Evolutionary conservation across 768 basidiomycete species (phyloP), one percentile per base, ranked within the genome.

Genomic region (Podaxis mareebaensis): DNA sequence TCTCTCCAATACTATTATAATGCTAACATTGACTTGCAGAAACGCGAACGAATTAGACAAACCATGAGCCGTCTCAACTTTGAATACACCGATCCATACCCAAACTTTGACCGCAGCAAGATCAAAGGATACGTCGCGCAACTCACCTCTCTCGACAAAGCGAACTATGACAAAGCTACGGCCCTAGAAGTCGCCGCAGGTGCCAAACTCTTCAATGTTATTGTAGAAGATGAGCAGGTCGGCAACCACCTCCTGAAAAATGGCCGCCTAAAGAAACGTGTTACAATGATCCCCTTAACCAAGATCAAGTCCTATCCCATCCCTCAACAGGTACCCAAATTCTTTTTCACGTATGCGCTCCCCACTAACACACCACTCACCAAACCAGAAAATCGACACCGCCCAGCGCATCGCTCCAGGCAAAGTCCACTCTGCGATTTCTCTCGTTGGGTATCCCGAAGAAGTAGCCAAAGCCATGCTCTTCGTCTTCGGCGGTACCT

Each of bases 111-210:
- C 73, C 84, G 90, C 38, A 77, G 77, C 22, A 89, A 90, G 68
- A 97, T 99, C 70, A 96, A 95, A 72, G 97, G 97, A 30, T 83
- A 93, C 13, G 92, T 97, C 15, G 44, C 92, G 0, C 86, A 87
- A n/a, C 81, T 99, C n/a, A 87, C 98, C 67, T 81, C 85, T 0
- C 83, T 99, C 1, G 81, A 86, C 39, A 76, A 83, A 15, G 78
- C 83, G 48, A 85, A 96, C 72, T 87, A 86, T 71, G 78, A 88
- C 70, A 91, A 91, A 62, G 86, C 95, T 1, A 95, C 93, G 0
- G 97, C 97, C 2, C 82, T 99, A 3, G 97, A 99, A 75, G 89
- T 98, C 65, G 88, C 92, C 17, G 96, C 95, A 0, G 95, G 95
- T 0, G 88, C 86, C 0, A 91, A 90, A 67, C 80, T 99, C 8